A percentile compares a stretch with the other conserved stretches of the same genome.
phyloP scores from a whole-genome alignment of 352 stramenopile species.

The Globisporangium emineosum region DNA sequence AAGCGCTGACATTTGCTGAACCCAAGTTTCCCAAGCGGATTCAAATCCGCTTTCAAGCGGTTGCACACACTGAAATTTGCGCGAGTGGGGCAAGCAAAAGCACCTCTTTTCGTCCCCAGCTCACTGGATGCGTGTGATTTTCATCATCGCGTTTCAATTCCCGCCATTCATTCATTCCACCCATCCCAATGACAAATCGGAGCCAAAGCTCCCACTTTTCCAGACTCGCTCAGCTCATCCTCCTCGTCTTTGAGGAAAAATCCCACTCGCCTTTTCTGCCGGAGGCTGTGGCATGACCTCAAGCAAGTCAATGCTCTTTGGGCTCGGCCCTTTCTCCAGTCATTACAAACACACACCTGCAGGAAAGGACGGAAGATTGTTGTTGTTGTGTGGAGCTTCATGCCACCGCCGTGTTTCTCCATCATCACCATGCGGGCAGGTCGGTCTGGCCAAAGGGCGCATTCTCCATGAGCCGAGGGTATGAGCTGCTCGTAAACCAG shows the following conservation, averaged over 20 bases:
- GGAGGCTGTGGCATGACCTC: background rate
- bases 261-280: background rate
- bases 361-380: background rate
- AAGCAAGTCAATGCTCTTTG: background rate
- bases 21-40: no score
- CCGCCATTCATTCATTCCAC: background rate
- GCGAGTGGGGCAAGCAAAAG: background rate
- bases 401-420: background rate
- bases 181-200: background rate
- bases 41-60: no score
- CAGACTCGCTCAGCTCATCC: background rate
- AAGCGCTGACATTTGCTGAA: background rate
- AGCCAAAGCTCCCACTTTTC: background rate
- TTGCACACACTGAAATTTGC: background rate
- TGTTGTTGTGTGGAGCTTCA: background rate
- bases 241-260: background rate
- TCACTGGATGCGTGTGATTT: no score
- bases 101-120: background rate
- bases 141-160: conserved; percentile 1
- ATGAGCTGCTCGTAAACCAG: background rate
- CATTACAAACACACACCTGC: background rate
- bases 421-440: background rate
- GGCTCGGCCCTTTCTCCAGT: background rate
- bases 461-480: background rate
- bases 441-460: background rate